A percentile compares a stretch with the other conserved stretches of the same genome.
Evolutionary conservation across 106 monocot genomes (phyloP).

Genomic region (Phalaenopsis equestris): DNA sequence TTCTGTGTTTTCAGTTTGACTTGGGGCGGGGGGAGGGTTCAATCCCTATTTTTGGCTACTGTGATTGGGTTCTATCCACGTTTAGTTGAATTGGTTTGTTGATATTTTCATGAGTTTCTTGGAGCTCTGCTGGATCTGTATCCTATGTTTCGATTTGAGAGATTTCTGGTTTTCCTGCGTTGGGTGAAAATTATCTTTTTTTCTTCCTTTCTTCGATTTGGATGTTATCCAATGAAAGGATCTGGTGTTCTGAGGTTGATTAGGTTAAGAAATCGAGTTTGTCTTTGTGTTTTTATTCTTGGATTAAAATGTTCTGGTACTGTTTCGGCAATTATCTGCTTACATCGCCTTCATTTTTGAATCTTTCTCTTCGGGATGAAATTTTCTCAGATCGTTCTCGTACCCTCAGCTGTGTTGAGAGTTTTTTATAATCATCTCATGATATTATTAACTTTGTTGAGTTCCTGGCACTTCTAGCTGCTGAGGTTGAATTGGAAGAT

Average conservation of each 20-base stretch:
- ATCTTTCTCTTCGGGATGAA: not conserved
- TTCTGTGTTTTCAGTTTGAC: not conserved
- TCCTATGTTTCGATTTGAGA: not conserved
- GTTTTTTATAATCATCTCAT: not conserved
- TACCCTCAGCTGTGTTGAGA: not conserved
- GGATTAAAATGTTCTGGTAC: too few relatives aligned
- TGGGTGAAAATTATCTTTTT: not conserved
- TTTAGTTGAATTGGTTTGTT: too few relatives aligned
- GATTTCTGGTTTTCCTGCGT: not conserved
- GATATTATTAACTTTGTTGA: not conserved
- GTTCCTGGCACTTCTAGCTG: not conserved
- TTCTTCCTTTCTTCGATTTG: not conserved
- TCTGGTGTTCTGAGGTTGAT: not conserved
- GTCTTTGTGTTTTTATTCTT: not conserved
- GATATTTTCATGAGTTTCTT: not conserved
- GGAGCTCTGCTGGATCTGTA: not conserved
- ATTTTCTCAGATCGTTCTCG: not conserved
- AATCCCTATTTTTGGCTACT: not conserved
- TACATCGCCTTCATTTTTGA: not conserved
- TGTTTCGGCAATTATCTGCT: too few relatives aligned
- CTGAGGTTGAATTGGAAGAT: conserved; percentile 1
- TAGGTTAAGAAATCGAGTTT: not conserved
- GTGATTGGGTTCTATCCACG: not conserved
- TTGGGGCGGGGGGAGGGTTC: not conserved
- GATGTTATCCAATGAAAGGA: not conserved